Evolutionary conservation across 2,329 filamentous ascomycete genomes (phyloP).

Genomic region (Aspergillus sojae): DNA sequence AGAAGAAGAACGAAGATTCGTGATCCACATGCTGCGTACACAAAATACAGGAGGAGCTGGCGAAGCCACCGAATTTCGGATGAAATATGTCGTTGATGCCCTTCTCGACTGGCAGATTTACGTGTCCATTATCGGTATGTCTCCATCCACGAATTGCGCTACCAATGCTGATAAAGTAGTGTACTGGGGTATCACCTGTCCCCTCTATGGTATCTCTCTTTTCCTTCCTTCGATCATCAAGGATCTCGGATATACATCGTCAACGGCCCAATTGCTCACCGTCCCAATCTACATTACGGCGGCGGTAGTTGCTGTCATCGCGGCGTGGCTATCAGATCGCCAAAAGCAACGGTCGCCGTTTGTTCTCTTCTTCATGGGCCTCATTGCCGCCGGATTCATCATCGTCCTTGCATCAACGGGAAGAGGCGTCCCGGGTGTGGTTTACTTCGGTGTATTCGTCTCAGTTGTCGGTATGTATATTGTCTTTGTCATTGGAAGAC

Average conservation of each 20-base stretch:
- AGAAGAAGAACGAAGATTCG: slow-evolving; percentile 41
- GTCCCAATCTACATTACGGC: slow-evolving; percentile 46
- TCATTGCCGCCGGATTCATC: slow-evolving; percentile 61
- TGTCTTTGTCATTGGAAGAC: rapidly evolving
- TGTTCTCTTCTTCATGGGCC: slow-evolving; percentile 55
- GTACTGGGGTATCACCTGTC: slow-evolving; percentile 47
- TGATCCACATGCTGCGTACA: slow-evolving; percentile 41
- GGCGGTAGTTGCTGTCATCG: slow-evolving; percentile 39
- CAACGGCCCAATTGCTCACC: slow-evolving; percentile 45
- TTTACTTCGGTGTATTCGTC: slow-evolving; percentile 53
- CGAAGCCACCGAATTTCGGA: slow-evolving; percentile 37
- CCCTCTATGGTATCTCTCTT: slow-evolving; percentile 46
- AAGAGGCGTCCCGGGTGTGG: slow-evolving; percentile 42
- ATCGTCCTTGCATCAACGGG: slow-evolving; percentile 47
- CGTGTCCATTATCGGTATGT: slow-evolving; percentile 40
- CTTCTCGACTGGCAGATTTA: slow-evolving; percentile 48
- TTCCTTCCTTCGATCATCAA: slow-evolving; percentile 47
- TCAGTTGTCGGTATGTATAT: slow-evolving; percentile 44
- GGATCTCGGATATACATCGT: slow-evolving; percentile 42
- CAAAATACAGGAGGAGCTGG: slow-evolving; percentile 36
- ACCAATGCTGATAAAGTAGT: slow-evolving; percentile 26
- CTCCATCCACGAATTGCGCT: background rate
- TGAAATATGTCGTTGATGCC: slow-evolving; percentile 43
- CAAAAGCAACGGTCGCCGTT: slow-evolving; percentile 58
- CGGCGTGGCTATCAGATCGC: slow-evolving; percentile 61